Conservation (phyloP, 495 filamentous ascomycete species). For the Penicillium coffeae region DNA sequence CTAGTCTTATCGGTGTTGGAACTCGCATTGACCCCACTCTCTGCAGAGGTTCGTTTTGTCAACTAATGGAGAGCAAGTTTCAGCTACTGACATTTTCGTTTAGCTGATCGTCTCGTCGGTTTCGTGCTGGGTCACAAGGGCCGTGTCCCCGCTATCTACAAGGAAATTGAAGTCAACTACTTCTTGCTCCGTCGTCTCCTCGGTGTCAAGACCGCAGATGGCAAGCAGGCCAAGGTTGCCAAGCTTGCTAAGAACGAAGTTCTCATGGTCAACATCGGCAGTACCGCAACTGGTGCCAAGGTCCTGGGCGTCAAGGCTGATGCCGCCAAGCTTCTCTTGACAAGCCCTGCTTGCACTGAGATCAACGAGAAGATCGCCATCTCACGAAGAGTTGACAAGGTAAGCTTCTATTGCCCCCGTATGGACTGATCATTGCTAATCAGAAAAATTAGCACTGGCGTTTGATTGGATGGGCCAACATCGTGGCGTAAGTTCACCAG, state of each 20-base stretch:
- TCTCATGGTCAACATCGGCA: conserved; percentile 98
- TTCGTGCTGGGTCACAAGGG: conserved; percentile 96
- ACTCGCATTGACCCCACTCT: conserved; percentile 95
- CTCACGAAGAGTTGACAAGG: conserved; percentile 91
- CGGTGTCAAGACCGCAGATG: conserved; percentile 95
- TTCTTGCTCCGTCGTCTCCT: conserved; percentile 90
- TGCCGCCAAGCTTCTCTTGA: conserved; percentile 86
- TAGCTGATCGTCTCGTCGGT: conserved; percentile 96
- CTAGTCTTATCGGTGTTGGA: conserved; percentile 86
- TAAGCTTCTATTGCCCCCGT: not conserved
- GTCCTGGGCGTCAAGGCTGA: conserved; percentile 95
- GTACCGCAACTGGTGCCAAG: conserved; percentile 92
- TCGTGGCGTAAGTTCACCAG: conserved; percentile 59
- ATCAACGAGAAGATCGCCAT: conserved; percentile 97
- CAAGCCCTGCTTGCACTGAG: conserved; percentile 86
- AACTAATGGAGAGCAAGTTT: not conserved
- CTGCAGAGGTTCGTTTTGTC: conserved; percentile 47
- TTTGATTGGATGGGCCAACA: conserved; percentile 95
- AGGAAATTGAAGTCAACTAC: conserved; percentile 98
- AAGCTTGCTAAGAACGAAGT: conserved; percentile 98
- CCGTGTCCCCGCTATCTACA: conserved; percentile 88
- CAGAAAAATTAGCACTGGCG: conserved; percentile 71
- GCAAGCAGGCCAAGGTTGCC: conserved; percentile 98
- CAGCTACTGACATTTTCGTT: not conserved
- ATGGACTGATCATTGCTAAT: not conserved